Evolutionary conservation across 176 grass and related monocot species (phyloP).

Genomic region (barley (Hordeum vulgare)): DNA sequence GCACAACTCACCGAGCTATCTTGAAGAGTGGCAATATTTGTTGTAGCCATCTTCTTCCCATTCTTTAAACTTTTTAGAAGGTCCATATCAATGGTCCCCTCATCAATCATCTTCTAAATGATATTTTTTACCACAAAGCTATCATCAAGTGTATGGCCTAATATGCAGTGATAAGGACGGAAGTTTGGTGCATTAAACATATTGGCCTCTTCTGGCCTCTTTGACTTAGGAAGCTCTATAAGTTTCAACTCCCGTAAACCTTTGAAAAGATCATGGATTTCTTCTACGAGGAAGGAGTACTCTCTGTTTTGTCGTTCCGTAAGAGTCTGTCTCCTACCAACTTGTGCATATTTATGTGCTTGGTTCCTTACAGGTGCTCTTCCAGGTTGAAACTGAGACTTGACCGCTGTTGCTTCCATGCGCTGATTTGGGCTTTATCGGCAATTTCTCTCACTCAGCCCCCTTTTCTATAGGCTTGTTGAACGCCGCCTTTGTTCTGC

Average conservation of each 20-base stretch:
- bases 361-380: background rate
- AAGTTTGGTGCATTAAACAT: background rate
- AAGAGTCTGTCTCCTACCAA: background rate
- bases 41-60: no score
- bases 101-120: no score
- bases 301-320: background rate
- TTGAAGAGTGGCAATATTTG: background rate
- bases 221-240: background rate
- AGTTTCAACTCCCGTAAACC: background rate
- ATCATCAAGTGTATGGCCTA: background rate
- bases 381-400: accelerated
- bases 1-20: background rate
- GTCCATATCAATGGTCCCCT: no score
- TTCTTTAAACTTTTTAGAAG: no score
- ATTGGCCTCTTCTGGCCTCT: background rate
- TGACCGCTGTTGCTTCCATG: background rate
- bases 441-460: background rate
- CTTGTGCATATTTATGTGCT: accelerated
- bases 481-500: background rate
- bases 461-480: background rate
- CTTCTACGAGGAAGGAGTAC: background rate
- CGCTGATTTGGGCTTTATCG: background rate
- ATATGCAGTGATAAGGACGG: background rate
- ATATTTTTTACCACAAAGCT: background rate
- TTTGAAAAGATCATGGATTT: background rate